phyloP scores from a whole-genome alignment of 2,329 filamentous ascomycete genomes.

The Nigrograna mackinnonii region DNA sequence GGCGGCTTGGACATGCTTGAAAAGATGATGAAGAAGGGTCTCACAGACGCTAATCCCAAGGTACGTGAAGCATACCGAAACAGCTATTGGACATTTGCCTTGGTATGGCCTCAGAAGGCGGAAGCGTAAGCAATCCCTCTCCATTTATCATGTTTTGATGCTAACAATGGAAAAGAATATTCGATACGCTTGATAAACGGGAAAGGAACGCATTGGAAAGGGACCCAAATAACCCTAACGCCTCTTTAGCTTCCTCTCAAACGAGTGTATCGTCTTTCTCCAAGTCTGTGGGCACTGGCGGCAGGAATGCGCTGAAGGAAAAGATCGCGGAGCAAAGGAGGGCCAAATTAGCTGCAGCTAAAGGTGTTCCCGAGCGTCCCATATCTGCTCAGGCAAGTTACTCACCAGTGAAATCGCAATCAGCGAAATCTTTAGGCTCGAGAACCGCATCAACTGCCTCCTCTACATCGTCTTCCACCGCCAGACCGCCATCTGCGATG shows the following conservation, averaged over 20 bases:
- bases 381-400: constrained; percentile 61
- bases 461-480: constrained; percentile 28
- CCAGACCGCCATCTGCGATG: constrained; percentile 41
- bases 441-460: constrained; percentile 33
- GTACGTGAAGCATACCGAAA: constrained; percentile 85
- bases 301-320: constrained; percentile 70
- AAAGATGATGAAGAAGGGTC: constrained; percentile 84
- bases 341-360: constrained; percentile 54
- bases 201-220: constrained; percentile 81
- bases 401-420: constrained; percentile 47
- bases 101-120: constrained; percentile 76
- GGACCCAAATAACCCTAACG: constrained; percentile 79
- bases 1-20: constrained; percentile 83
- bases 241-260: constrained; percentile 52
- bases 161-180: constrained; percentile 61
- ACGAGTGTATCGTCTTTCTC: constrained; percentile 48
- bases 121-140: constrained; percentile 61
- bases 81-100: constrained; percentile 83
- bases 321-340: constrained; percentile 79
- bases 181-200: constrained; percentile 76
- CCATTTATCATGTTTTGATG: constrained; percentile 1
- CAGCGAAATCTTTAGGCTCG: constrained; percentile 34
- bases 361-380: constrained; percentile 55
- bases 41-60: constrained; percentile 86
- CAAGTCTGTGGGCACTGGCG: constrained; percentile 52